Evolutionary conservation across 176 grass and related monocot genomes (phyloP), one percentile per base, ranked within the genome.

Genomic region (Bromus sterilis): DNA sequence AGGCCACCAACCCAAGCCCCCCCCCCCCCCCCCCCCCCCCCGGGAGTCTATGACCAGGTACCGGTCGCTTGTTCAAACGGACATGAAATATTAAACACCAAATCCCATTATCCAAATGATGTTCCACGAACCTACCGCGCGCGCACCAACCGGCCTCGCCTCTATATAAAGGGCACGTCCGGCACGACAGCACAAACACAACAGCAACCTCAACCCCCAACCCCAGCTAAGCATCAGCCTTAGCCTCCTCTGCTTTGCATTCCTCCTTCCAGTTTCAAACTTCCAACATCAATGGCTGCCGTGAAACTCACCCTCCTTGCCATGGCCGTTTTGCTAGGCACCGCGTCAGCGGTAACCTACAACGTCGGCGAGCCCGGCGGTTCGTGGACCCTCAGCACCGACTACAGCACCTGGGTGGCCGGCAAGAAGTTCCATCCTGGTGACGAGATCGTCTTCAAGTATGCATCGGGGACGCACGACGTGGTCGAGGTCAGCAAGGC

Each of bases 361-460:
- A 79, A 35, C 72, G 85, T 87, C 7, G 85, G 79, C 31, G 85
- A 76, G 62, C 85, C 79, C 1, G 12, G 7, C 37, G 92, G 89
- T 11, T 15, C 75, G 0, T 94, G 92, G 92, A 66, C 78, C 82
- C 79, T 89, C 18, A 0, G 0, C 2, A 91, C 76, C 63, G 70
- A 94, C 79, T 94, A 80, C 53, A 1, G 3, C 29, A 35, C 43
- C 9, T 94, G 92, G 92, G 88, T 44, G 5, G 20, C 85, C 46
- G 39, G 56, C 31, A 86, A 86, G 71, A 60, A n/a, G 33, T 94
- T 94, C 82, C 79, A 82, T 71, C 26, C 80, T 0, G 76, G 83
- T 5, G 92, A 94, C 57, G 9, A 46, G 48, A 15, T 94, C 13
- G 61, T 70, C 36, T 94, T 94, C 79, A 85, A 86, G 60, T 94